These are phyloP conservation scores for Boletus fagicola DNA, from an alignment of 768 basidiomycete species.

Conservation along the genomic window DNA sequence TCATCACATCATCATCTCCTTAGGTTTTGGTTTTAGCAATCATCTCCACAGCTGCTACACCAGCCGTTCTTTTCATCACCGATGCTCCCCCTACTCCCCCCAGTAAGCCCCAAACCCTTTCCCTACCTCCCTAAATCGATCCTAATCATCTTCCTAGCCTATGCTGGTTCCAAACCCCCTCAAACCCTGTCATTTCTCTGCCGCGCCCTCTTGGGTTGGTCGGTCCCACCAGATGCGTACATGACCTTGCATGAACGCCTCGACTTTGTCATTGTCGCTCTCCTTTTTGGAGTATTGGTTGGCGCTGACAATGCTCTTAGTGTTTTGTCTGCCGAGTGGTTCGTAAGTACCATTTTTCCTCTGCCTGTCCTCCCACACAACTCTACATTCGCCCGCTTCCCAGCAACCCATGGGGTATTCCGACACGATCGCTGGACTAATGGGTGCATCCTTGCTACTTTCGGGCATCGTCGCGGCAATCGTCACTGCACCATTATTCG, in stretches of 20 bases:
- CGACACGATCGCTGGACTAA: slow-evolving; percentile 58
- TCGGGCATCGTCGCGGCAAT: slow-evolving; percentile 70
- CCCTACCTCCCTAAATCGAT: not conserved
- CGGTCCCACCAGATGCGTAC: slow-evolving; percentile 40
- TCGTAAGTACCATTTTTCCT: slow-evolving; percentile 44
- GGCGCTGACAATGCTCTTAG: slow-evolving; percentile 65
- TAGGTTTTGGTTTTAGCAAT: slow-evolving; percentile 73
- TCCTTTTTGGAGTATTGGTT: slow-evolving; percentile 64
- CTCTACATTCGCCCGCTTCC: not conserved
- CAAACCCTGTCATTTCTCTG: slow-evolving; percentile 53
- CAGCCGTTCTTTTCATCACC: slow-evolving; percentile 57
- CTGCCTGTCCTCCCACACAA: not conserved
- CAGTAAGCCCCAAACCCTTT: slow-evolving; percentile 43
- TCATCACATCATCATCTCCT: not conserved
- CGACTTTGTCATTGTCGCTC: slow-evolving; percentile 61
- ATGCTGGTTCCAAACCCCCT: slow-evolving; percentile 61
- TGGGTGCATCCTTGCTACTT: slow-evolving; percentile 68
- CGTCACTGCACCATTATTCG: slow-evolving; percentile 71
- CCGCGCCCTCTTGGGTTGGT: slow-evolving; percentile 49
- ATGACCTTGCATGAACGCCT: slow-evolving; percentile 68
- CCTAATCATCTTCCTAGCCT: slow-evolving; percentile 43
- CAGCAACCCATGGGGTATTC: slow-evolving; percentile 77
- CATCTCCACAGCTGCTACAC: slow-evolving; percentile 60
- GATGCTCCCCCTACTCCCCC: slow-evolving; percentile 73
- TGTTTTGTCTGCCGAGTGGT: slow-evolving; percentile 62